phyloP scores from a whole-genome alignment of 1,139 yeast species.

The Saccharomycopsis hybrid region DNA sequence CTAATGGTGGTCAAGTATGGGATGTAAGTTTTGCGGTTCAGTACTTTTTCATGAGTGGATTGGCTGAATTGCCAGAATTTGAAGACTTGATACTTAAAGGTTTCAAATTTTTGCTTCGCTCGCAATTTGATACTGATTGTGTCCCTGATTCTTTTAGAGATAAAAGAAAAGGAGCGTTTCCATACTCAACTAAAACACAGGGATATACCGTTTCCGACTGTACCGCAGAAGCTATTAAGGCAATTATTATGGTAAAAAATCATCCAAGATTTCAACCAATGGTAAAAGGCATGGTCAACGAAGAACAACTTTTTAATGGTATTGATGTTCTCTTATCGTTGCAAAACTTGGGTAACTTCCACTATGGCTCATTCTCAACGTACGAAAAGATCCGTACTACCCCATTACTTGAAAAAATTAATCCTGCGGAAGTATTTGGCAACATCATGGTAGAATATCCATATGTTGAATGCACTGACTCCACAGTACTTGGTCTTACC shows the following conservation, averaged over 20 bases:
- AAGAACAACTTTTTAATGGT: constrained; percentile 53
- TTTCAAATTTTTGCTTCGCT: constrained; percentile 65
- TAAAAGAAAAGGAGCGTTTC: constrained; percentile 89
- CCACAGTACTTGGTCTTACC: constrained; percentile 82
- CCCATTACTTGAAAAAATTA: constrained; percentile 64
- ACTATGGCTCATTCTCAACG: constrained; percentile 88
- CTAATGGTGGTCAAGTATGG: constrained; percentile 98
- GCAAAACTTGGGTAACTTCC: constrained; percentile 75
- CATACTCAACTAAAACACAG: constrained; percentile 90
- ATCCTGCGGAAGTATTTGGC: constrained; percentile 97
- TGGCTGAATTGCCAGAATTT: constrained; percentile 65
- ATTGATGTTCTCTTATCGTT: constrained; percentile 62
- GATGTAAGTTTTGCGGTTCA: constrained; percentile 90
- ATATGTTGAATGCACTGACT: constrained; percentile 96
- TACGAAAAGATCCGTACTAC: constrained; percentile 86
- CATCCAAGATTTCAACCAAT: constrained; percentile 46
- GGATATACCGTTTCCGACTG: constrained; percentile 97
- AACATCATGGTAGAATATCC: constrained; percentile 98
- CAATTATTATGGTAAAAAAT: constrained; percentile 84
- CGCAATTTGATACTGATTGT: constrained; percentile 82
- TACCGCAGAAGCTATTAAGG: constrained; percentile 93
- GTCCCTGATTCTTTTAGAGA: constrained; percentile 78
- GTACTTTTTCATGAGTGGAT: constrained; percentile 71
- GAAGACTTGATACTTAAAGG: constrained; percentile 56
- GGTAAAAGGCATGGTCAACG: constrained; percentile 32